Conservation (phyloP, 495 filamentous ascomycete genomes). For the Aspergillus haitiensis region DNA sequence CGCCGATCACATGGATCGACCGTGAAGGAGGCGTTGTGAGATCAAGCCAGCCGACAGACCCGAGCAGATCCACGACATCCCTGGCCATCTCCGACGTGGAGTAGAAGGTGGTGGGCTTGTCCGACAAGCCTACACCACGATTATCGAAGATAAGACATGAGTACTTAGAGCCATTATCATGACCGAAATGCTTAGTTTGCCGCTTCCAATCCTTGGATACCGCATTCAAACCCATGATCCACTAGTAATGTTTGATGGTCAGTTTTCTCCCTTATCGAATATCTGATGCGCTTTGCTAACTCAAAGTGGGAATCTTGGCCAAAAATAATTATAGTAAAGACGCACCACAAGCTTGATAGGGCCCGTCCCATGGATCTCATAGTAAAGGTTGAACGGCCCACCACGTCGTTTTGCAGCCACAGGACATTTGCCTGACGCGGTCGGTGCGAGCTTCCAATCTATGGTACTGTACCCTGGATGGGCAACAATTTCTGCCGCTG, state of each 20-base stretch:
- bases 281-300: background rate
- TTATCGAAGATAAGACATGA: constrained; percentile 73
- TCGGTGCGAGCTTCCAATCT: constrained; percentile 65
- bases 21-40: constrained; percentile 58
- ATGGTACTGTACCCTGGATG: constrained; percentile 53
- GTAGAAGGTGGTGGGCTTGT: constrained; percentile 60
- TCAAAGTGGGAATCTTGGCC: too few species aligned
- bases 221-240: constrained; percentile 36
- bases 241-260: constrained; percentile 20
- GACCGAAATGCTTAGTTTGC: constrained; percentile 73
- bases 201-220: constrained; percentile 65
- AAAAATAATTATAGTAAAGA: constrained; percentile 15
- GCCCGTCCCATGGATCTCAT: constrained; percentile 77
- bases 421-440: constrained; percentile 53
- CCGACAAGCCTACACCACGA: constrained; percentile 69
- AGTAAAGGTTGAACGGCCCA: constrained; percentile 68
- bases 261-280: background rate
- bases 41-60: constrained; percentile 56
- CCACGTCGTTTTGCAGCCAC: constrained; percentile 63
- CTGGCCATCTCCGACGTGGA: constrained; percentile 58
- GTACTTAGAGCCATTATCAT: constrained; percentile 61
- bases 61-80: constrained; percentile 63
- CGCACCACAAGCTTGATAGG: constrained; percentile 69
- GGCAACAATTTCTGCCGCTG: constrained; percentile 43
- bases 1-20: constrained; percentile 68